Base-by-base conservation (phyloP, 2,329 filamentous ascomycete species). In the Trichophyton verrucosum region DNA sequence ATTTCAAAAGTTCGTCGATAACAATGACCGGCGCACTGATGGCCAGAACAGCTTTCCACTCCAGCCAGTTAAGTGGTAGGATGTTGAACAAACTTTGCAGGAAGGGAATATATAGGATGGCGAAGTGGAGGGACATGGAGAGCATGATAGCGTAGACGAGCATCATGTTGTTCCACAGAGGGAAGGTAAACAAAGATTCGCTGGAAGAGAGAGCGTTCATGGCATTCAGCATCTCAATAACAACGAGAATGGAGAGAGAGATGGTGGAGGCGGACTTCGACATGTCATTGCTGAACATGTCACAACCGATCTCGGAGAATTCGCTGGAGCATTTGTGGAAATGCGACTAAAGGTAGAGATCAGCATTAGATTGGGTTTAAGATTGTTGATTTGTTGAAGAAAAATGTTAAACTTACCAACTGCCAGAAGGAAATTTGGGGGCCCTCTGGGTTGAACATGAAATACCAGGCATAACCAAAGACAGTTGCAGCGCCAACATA, bases 211-310 rank as follows among this genome's bases (percentile, higher is more conserved):
- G 82, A 0, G 92, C 94, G 72, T 99, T 99, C 87, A 97, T 92
- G 68, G 94, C 94, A 76, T 99, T 99, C 72, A 99, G 83, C 94
- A 99, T 99, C 78, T 99, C 94, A 70, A 99, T 97, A 63, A 96
- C 91, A 53, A 99, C 94, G 17, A 99, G 82, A 69, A 86, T 85
- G 42, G 89, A 95, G 63, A 99, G 82, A 5, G 91, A 96, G 30
- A 99, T 86, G 1, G 94, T 99, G 20, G 91, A 96, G 1, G 91
- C 94, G 3, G 91, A 84, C 76, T 92, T 91, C 66, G 91, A 85
- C 80, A 88, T 87, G 65, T 90, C 82, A 70, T 96, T 87, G 65
- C 81, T 77, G 77, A 99, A 99, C 82, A 99, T 97, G 64, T 85
- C 78, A 76, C 94, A 99, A 59, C 90, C 91, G 68, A 97, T 89